Evolutionary conservation across 2,329 filamentous ascomycete species (phyloP), one percentile per base, ranked within the genome.

Genomic region (Scytalidium sp.): DNA sequence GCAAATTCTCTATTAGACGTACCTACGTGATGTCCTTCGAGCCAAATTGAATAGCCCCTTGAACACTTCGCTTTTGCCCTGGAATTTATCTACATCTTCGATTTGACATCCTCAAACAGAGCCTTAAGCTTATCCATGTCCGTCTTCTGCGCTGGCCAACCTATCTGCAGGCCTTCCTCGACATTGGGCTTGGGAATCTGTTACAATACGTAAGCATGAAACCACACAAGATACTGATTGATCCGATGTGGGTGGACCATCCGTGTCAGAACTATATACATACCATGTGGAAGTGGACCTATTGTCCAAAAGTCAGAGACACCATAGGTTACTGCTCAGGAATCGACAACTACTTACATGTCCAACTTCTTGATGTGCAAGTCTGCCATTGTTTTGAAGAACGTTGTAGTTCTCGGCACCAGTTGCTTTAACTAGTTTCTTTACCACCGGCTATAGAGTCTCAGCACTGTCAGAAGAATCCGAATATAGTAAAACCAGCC

Each of bases 221-320:
- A n/a, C n/a, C n/a, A n/a, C n/a, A n/a, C n/a, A n/a, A n/a, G n/a
- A n/a, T n/a, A n/a, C n/a, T n/a, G n/a, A n/a, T n/a, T n/a, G n/a
- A n/a, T n/a, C n/a, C n/a, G n/a, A n/a, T n/a, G n/a, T n/a, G n/a
- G n/a, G n/a, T n/a, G n/a, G n/a, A n/a, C n/a, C n/a, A n/a, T n/a
- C n/a, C n/a, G n/a, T 45, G 10, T 44, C 21, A 44, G 13, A 15
- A 20, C 8, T 29, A 43, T 20, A 6, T 3, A 44, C 76, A 57
- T 79, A 90, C 87, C 83, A 97, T 86, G 66, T 99, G 94, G 71
- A 99, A 93, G 68, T 97, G 92, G 59, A 95, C 88, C 86, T 90
- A 56, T 36, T 8, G 5, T n/a, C 7, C 13, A 4, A 8, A 5
- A 9, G 32, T 36, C 15, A 43, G 41, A 23, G 41, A 43, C n/a